Evolutionary conservation across 345 rosid genomes (phyloP).

Genomic region (Salix caprea): DNA sequence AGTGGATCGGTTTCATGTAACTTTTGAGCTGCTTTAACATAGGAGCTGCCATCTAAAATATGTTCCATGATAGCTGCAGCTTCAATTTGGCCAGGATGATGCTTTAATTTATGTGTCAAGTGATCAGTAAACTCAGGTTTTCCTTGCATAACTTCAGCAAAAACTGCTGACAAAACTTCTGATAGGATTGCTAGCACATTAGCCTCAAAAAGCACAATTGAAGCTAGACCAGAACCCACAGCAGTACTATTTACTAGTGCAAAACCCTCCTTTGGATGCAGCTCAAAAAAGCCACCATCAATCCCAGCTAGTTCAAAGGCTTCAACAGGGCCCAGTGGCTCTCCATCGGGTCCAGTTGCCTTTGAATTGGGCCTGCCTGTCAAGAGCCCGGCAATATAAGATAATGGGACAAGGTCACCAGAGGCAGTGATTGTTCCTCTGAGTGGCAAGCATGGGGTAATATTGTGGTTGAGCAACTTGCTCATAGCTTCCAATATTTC

Average conservation of each 20-base stretch:
- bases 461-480: slow-evolving; percentile 20
- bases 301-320: slow-evolving; percentile 22
- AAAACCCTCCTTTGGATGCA: slow-evolving; percentile 30
- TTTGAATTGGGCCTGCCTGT: slow-evolving; percentile 26
- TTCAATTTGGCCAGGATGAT: slow-evolving; percentile 36
- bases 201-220: slow-evolving; percentile 27
- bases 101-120: slow-evolving; percentile 32
- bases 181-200: slow-evolving; percentile 22
- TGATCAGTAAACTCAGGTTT: slow-evolving; percentile 32
- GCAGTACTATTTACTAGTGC: slow-evolving; percentile 32
- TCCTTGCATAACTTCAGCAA: slow-evolving; percentile 32
- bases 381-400: slow-evolving; percentile 24
- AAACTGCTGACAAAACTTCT: slow-evolving; percentile 30
- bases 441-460: slow-evolving; percentile 22
- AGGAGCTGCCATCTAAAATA: slow-evolving; percentile 27
- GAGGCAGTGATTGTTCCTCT: slow-evolving; percentile 24
- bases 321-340: slow-evolving; percentile 5
- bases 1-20: slow-evolving; percentile 24
- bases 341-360: slow-evolving; percentile 11
- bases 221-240: slow-evolving; percentile 30
- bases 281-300: slow-evolving; percentile 21
- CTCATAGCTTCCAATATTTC: slow-evolving; percentile 24
- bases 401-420: slow-evolving; percentile 21
- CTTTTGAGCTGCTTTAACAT: slow-evolving; percentile 26
- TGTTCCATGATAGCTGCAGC: slow-evolving; percentile 38